Evolutionary conservation across 371 early-diverging fungal genomes (phyloP).

Genomic region (Funneliformis caledonium): DNA sequence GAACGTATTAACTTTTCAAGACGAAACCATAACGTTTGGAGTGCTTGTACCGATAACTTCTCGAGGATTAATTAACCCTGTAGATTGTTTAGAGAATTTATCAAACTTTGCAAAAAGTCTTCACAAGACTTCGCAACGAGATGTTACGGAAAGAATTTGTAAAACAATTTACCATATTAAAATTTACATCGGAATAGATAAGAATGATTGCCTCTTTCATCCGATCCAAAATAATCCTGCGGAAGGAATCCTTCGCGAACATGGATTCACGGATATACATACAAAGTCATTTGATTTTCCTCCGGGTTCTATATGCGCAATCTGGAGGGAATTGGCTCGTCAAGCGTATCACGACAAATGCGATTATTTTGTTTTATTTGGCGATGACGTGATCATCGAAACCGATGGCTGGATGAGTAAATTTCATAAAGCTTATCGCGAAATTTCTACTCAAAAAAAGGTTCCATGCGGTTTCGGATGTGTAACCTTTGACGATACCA

Average conservation of each 20-base stretch:
- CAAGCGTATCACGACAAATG: neutral
- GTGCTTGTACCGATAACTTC: constrained; percentile 9
- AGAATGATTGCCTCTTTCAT: neutral
- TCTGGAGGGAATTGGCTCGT: neutral
- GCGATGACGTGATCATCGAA: constrained; percentile 12
- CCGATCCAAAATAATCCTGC: neutral
- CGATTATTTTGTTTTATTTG: constrained; percentile 8
- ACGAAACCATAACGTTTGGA: neutral
- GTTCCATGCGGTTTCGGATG: neutral
- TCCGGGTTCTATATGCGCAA: neutral
- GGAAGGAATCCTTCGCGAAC: neutral
- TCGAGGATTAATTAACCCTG: neutral
- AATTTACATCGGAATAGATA: neutral
- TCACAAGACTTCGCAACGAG: neutral
- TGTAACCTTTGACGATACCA: neutral
- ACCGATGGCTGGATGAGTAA: neutral
- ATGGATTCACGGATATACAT: neutral
- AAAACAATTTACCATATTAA: neutral
- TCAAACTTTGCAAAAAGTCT: neutral
- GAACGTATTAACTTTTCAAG: neutral
- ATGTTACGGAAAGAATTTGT: neutral
- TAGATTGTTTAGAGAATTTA: neutral
- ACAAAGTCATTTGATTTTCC: neutral
- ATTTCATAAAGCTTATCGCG: neutral
- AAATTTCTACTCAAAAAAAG: constrained; percentile 12